Evolutionary conservation across 208 protist genomes (phyloP).

Genomic region (Trypanosoma theileri): DNA sequence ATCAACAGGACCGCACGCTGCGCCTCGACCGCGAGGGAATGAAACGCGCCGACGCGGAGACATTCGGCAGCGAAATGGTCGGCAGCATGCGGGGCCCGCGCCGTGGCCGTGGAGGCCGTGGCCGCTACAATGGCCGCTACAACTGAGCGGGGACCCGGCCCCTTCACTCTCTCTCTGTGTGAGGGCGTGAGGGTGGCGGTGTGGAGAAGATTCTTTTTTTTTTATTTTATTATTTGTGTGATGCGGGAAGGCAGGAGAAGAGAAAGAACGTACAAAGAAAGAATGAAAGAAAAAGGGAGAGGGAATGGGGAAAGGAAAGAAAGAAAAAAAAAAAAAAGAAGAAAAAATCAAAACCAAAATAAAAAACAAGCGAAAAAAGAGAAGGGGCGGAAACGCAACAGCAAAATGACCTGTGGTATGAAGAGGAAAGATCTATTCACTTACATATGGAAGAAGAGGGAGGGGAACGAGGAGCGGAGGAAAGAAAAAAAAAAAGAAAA

Average conservation of each 20-base stretch:
- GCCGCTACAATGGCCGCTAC: slow-evolving; percentile 71
- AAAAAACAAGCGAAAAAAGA: neutral
- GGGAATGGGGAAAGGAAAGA: slow-evolving; percentile 1
- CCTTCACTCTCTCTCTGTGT: no score
- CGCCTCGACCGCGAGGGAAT: slow-evolving; percentile 73
- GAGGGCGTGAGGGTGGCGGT: no score
- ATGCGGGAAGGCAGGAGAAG: slow-evolving; percentile 4
- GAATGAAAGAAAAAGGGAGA: neutral
- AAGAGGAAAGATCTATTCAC: no score
- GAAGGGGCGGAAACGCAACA: neutral
- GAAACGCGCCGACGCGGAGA: slow-evolving; percentile 83
- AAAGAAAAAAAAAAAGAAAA: no score
- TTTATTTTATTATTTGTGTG: neutral
- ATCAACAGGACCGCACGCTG: slow-evolving; percentile 59
- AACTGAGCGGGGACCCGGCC: slow-evolving; percentile 13
- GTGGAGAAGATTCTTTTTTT: no score
- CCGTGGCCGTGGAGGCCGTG: slow-evolving; percentile 53
- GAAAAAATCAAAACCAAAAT: neutral
- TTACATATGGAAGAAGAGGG: no score
- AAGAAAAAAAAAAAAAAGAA: slow-evolving; percentile 8
- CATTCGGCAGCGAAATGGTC: slow-evolving; percentile 84
- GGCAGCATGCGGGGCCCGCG: slow-evolving; percentile 67
- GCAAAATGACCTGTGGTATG: no score
- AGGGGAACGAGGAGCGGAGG: no score
- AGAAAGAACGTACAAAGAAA: neutral